A percentile compares a stretch with the other conserved stretches of the same genome.
Conservation (phyloP, 495 filamentous ascomycete species). For the Aspergillus cavernicola region DNA sequence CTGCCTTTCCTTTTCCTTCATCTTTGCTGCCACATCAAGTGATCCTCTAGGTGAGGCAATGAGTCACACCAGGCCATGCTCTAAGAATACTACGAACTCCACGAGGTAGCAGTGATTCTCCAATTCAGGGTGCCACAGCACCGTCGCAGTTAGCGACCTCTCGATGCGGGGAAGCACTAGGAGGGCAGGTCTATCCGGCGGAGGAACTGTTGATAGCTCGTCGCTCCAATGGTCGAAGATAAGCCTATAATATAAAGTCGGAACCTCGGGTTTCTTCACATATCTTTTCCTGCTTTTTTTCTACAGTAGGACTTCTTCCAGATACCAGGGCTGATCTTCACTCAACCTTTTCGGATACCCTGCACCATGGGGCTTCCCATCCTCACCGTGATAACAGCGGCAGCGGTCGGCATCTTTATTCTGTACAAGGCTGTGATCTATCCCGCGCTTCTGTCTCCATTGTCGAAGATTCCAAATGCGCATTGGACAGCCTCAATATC, state of each 20-base stretch:
- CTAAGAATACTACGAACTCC: too few relatives aligned
- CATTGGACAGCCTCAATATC: slow-evolving; percentile 65
- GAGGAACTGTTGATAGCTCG: not conserved
- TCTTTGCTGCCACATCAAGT: too few relatives aligned
- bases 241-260: not conserved
- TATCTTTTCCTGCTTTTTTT: too few relatives aligned
- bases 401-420: slow-evolving; percentile 18
- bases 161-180: not conserved
- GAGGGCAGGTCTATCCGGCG: slow-evolving; percentile 5
- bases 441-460: slow-evolving; percentile 61
- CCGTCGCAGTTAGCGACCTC: too few relatives aligned
- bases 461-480: slow-evolving; percentile 65
- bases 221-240: slow-evolving; percentile 1
- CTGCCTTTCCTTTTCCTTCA: not conserved
- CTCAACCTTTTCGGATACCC: slow-evolving; percentile 14
- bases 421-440: slow-evolving; percentile 60
- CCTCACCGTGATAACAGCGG: slow-evolving; percentile 11
- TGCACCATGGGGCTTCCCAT: slow-evolving; percentile 31
- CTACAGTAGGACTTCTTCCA: not conserved
- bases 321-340: slow-evolving; percentile 7
- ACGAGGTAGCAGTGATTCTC: too few relatives aligned
- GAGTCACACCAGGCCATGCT: too few relatives aligned
- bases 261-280: not conserved
- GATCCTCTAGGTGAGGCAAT: too few relatives aligned
- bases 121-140: too few relatives aligned